Conservation (phyloP, 2,329 filamentous ascomycete species). For the Plenodomus tracheiphilus region DNA sequence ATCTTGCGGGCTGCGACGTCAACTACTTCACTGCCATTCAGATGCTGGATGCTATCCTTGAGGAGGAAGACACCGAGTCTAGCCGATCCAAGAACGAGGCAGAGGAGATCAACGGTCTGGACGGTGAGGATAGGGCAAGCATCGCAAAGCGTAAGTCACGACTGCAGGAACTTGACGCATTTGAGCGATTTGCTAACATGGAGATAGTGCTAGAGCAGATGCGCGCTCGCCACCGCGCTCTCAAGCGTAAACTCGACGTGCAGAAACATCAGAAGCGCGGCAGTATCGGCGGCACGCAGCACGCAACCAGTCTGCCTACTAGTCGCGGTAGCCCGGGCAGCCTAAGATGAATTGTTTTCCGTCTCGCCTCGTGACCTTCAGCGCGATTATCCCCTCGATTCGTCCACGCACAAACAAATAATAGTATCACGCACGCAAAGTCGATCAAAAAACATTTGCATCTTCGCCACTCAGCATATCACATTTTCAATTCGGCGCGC, state of each 20-base stretch:
- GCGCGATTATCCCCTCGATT: too few relatives aligned
- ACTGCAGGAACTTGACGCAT: too few relatives aligned
- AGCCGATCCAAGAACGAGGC: conserved; percentile 49
- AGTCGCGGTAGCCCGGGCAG: not conserved
- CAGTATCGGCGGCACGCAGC: conserved; percentile 36
- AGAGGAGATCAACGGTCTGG: conserved; percentile 59
- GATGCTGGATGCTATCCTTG: conserved; percentile 92
- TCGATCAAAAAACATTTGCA: too few relatives aligned
- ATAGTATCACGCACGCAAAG: too few relatives aligned
- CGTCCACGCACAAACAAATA: too few relatives aligned
- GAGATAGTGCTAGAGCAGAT: conserved; percentile 52
- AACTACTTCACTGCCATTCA: conserved; percentile 91
- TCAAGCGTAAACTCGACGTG: conserved; percentile 51
- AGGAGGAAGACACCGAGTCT: conserved; percentile 69
- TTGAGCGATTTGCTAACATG: conserved; percentile 23
- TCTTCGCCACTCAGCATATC: too few relatives aligned
- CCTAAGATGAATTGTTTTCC: not conserved
- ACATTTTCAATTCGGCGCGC: too few relatives aligned
- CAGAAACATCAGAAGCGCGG: conserved; percentile 45
- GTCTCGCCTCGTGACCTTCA: too few relatives aligned
- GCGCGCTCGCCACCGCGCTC: conserved; percentile 45
- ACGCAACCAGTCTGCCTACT: not conserved
- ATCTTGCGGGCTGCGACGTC: conserved; percentile 84
- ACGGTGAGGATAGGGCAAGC: conserved; percentile 72
- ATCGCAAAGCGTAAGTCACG: conserved; percentile 70